phyloP scores from a whole-genome alignment of 139 green algal species.

The Ulvella scutata region DNA sequence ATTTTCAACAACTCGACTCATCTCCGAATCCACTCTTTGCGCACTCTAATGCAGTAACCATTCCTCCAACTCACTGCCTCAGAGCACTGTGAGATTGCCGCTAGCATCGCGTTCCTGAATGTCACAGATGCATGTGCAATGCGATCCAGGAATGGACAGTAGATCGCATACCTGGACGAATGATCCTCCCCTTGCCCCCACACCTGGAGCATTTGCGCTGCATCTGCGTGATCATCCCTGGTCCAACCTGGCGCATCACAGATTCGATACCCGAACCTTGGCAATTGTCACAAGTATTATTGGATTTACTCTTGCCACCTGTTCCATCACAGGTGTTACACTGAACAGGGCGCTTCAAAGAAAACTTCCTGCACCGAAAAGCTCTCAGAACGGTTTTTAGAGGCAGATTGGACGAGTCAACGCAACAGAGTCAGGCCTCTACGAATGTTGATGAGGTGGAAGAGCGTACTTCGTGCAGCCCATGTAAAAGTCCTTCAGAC shows the following conservation, averaged over 20 bases:
- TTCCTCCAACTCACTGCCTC: too few species aligned
- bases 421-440: neutral
- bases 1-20: too few species aligned
- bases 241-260: slow-evolving; percentile 77
- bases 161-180: slow-evolving; percentile 17
- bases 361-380: slow-evolving; percentile 70
- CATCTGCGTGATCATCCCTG: slow-evolving; percentile 99
- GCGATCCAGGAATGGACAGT: neutral
- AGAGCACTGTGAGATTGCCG: too few species aligned
- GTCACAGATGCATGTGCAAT: too few species aligned
- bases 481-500: slow-evolving; percentile 82
- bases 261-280: slow-evolving; percentile 77
- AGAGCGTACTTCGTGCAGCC: slow-evolving; percentile 46
- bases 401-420: neutral
- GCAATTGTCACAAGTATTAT: slow-evolving; percentile 39
- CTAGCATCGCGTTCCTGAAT: too few species aligned
- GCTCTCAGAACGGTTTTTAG: neutral
- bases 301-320: slow-evolving; percentile 76
- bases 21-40: too few species aligned
- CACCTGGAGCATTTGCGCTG: slow-evolving; percentile 78
- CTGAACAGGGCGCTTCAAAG: slow-evolving; percentile 75
- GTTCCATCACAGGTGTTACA: slow-evolving; percentile 73
- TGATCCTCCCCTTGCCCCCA: slow-evolving; percentile 49
- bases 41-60: too few species aligned
- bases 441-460: neutral